A percentile compares a stretch with the other conserved stretches of the same genome.
phyloP scores from a whole-genome alignment of 2,329 filamentous ascomycete species.

The Xylariaceae sp. region DNA sequence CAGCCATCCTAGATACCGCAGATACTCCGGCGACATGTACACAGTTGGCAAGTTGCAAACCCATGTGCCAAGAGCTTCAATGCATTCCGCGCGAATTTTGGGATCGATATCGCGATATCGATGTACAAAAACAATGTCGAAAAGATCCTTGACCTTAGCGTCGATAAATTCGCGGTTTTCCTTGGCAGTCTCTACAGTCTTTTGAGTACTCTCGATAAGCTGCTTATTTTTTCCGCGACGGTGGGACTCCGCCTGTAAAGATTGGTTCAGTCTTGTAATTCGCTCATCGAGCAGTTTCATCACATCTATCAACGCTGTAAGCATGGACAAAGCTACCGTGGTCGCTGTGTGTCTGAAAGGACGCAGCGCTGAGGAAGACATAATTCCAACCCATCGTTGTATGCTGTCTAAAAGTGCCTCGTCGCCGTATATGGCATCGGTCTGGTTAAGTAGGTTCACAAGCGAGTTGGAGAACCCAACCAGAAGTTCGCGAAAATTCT shows the following conservation, averaged over 20 bases:
- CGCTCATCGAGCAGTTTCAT: slow-evolving; percentile 65
- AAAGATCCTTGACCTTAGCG: slow-evolving; percentile 72
- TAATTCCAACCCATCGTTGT: slow-evolving; percentile 79
- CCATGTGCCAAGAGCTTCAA: slow-evolving; percentile 82
- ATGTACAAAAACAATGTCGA: slow-evolving; percentile 90
- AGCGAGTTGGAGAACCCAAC: slow-evolving; percentile 73
- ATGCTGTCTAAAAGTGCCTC: slow-evolving; percentile 78
- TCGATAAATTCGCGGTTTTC: slow-evolving; percentile 64
- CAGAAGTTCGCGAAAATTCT: slow-evolving; percentile 71
- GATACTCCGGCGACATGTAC: slow-evolving; percentile 84
- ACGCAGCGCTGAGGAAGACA: slow-evolving; percentile 81
- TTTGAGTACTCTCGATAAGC: slow-evolving; percentile 66
- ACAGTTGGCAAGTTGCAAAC: slow-evolving; percentile 76
- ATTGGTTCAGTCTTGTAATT: slow-evolving; percentile 70
- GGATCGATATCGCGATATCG: slow-evolving; percentile 92
- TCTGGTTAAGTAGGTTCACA: slow-evolving; percentile 71
- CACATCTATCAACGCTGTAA: slow-evolving; percentile 69
- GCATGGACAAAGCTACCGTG: slow-evolving; percentile 73
- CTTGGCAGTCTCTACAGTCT: slow-evolving; percentile 64
- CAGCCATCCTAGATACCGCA: slow-evolving; percentile 94
- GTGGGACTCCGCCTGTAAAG: slow-evolving; percentile 70
- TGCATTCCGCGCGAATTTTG: slow-evolving; percentile 81
- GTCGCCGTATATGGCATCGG: slow-evolving; percentile 75
- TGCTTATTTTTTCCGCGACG: slow-evolving; percentile 70
- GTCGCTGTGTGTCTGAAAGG: slow-evolving; percentile 94